Evolutionary conservation across 2,329 filamentous ascomycete species (phyloP), one percentile per base, ranked within the genome.

Genomic region (Graphilbum fragrans): DNA sequence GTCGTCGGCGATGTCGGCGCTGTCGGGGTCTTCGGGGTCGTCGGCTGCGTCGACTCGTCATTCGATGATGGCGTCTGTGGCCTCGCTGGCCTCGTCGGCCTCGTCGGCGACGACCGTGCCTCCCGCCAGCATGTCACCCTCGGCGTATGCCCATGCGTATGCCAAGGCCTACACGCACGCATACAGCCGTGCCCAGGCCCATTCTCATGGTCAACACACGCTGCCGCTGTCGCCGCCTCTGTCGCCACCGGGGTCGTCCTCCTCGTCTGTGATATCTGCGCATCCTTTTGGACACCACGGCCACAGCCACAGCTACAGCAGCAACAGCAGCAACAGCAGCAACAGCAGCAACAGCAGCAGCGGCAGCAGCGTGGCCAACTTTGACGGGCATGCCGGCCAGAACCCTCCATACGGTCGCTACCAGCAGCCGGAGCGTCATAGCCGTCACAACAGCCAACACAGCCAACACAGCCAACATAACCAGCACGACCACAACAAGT

Each of bases 121-220:
- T 11, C 5, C 9, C 23, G 19, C 11, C 29, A 32, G 22, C 10
- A 33, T 31, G 14, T 31, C 29, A 16, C 29, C 29, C 14, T 42
- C 37, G 20, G 38, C 40, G 20, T 41, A 41, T 3, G 27, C 20
- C 16, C 45, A 47, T 11, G 35, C 37, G 19, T 39, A 43, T 1
- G 35, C 41, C 16, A 29, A 45, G 35, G 38, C 39, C 21, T 37
- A 45, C 12, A 36, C 45, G 27, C 41, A 45, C 4, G 47, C 45
- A 7, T 45, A 48, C 5, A 45, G 47, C 25, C 47, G 45, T 3
- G 41, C 41, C 20, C 23, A 25, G 7, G 41, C 44, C 1, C 33
- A 42, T 10, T n/a, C 38, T 10, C 31, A 41, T 25, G 22, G 34
- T 25, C 23, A 22, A 5, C 4, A 7, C 8, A 3, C 36, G 3